Evolutionary conservation across 768 basidiomycete genomes (phyloP), one percentile per base, ranked within the genome.

Genomic region (Phaeolepiota aurea): DNA sequence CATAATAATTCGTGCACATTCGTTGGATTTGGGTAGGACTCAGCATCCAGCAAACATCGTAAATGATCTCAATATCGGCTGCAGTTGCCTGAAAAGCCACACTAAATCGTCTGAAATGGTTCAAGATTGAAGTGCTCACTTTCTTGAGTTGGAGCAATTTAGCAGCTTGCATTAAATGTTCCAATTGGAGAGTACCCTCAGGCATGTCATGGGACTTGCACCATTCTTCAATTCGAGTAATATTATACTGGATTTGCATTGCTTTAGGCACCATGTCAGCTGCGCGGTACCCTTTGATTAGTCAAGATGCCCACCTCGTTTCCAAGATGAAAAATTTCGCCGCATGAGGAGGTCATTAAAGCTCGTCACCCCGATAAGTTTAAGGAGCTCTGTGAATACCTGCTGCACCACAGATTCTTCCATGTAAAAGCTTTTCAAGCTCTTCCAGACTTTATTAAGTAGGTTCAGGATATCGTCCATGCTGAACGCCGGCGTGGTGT

Each of bases 131-230:
- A 25, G 9, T 16, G 48, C 68, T 16, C 41, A 84, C 91, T 77
- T 99, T 99, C 71, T 98, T 99, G 54, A 99, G 68, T 61, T 99
- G 96, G 18, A 99, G 70, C 41, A 99, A 66, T 65, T 99, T 98
- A 54, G 96, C 97, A 41, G 96, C 96, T 69, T 99, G 96, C 91
- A 98, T 96, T 65, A 99, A 74, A 64, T 98, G 93, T 63, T 99
- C 96, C 41, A 99, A 71, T 59, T 98, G 96, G 20, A 99, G 72
- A 13, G 90, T 89, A 5, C 96, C 96, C 59, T 99, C 96, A 1
- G 94, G 96, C 91, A 99, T 97, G 56, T 96, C 91, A 55, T 98
- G 96, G 18, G 96, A 93, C 66, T 99, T 98, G 71, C 96, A 99
- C 96, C 96, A 98, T 64, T 97, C 93, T 54, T 93, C 90, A 54